Evolutionary conservation across 768 basidiomycete species (phyloP).

Genomic region (Leccinum disarticulatum): DNA sequence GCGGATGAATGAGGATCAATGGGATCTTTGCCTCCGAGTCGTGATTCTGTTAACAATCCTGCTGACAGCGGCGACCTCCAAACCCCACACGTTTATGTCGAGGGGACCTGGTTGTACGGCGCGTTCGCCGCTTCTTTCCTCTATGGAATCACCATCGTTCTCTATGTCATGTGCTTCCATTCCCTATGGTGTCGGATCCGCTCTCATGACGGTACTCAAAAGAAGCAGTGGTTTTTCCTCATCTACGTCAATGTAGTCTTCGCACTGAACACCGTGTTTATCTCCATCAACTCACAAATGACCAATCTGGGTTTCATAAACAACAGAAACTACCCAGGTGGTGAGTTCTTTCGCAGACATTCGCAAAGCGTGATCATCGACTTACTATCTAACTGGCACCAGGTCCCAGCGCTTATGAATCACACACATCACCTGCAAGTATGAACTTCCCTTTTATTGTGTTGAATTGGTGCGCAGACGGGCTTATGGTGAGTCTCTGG

Average conservation of each 20-base stretch:
- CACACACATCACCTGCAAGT: conserved; percentile 23
- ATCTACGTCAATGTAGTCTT: conserved; percentile 32
- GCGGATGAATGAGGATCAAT: neutral
- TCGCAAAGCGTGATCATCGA: neutral
- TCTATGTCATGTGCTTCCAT: conserved; percentile 28
- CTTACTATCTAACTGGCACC: no score
- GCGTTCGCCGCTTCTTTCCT: conserved; percentile 28
- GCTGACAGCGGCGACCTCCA: conserved; percentile 9
- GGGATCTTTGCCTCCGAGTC: neutral
- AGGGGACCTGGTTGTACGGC: conserved; percentile 32
- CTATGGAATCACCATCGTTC: conserved; percentile 29
- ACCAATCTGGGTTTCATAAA: conserved; percentile 32
- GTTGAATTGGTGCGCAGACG: conserved; percentile 32
- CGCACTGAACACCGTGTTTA: conserved; percentile 29
- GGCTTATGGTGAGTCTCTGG: conserved; percentile 27
- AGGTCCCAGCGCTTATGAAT: conserved; percentile 31
- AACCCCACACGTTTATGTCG: conserved; percentile 16
- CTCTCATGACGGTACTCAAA: conserved; percentile 5
- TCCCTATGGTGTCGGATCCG: conserved; percentile 30
- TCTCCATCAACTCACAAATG: conserved; percentile 20
- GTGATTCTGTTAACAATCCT: conserved; percentile 7
- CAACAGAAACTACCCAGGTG: conserved; percentile 33
- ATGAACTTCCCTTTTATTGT: conserved; percentile 29
- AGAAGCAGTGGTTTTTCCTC: conserved; percentile 28
- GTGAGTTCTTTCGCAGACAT: conserved; percentile 9